Evolutionary conservation across 2,329 filamentous ascomycete species (phyloP).

Genomic region (Graphilbum ipis-grandicollis): DNA sequence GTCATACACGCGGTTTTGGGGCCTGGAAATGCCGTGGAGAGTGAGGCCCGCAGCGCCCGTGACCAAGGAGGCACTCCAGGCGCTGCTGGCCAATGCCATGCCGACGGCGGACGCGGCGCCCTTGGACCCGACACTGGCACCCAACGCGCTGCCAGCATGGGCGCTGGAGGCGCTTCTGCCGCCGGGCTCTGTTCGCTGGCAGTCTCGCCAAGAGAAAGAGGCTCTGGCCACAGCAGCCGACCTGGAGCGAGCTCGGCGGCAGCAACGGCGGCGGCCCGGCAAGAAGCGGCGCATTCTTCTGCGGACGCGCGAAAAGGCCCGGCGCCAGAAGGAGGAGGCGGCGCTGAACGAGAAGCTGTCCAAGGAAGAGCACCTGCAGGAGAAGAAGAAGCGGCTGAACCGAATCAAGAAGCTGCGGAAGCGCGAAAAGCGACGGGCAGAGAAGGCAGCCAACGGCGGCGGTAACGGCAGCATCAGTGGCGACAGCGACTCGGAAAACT

Average conservation of each 20-base stretch:
- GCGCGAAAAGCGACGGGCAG: conserved; percentile 34
- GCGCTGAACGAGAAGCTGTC: conserved; percentile 21
- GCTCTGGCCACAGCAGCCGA: neutral
- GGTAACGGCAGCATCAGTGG: neutral
- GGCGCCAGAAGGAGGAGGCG: conserved; percentile 22
- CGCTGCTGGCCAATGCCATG: conserved; percentile 6
- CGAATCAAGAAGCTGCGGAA: conserved; percentile 40
- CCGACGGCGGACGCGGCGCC: neutral
- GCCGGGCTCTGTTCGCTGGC: neutral
- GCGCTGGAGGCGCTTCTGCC: neutral
- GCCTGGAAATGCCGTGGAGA: conserved; percentile 42
- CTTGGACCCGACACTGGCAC: neutral
- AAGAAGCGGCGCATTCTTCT: conserved; percentile 41
- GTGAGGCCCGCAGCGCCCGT: conserved; percentile 25
- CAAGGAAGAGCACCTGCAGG: conserved; percentile 38
- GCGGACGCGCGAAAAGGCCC: conserved; percentile 25
- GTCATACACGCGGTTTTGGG: conserved; percentile 38
- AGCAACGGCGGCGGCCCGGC: conserved; percentile 24
- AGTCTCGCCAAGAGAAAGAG: neutral
- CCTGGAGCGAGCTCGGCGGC: neutral
- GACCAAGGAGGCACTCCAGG: conserved; percentile 9
- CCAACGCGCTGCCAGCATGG: conserved; percentile 6
- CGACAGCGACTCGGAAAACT: neutral
- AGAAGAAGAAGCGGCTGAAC: conserved; percentile 47
- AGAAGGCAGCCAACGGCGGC: neutral